These are phyloP conservation scores for Diaporthe citrichinensis DNA, from an alignment of 2,329 filamentous ascomycete genomes.

Conservation along the genomic window DNA sequence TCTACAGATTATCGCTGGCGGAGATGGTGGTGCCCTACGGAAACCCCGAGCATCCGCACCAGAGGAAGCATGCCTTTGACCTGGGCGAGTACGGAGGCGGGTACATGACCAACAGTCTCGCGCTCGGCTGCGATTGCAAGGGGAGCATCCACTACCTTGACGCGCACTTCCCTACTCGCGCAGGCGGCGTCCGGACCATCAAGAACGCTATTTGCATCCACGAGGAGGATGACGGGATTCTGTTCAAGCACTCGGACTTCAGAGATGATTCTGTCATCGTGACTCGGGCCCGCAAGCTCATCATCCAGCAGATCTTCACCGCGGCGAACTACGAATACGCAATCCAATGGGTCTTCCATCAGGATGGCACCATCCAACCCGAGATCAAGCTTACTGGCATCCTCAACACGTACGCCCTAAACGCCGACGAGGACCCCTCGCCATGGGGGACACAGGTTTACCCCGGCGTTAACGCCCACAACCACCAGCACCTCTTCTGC, in stretches of 20 bases:
- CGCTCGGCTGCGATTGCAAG: slow-evolving; percentile 88
- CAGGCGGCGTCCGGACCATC: slow-evolving; percentile 82
- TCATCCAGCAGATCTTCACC: slow-evolving; percentile 93
- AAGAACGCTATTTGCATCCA: slow-evolving; percentile 97
- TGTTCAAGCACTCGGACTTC: slow-evolving; percentile 97
- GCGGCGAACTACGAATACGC: slow-evolving; percentile 96
- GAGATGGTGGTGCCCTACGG: slow-evolving; percentile 97
- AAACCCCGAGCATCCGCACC: slow-evolving; percentile 84
- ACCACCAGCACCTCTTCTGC: slow-evolving; percentile 96
- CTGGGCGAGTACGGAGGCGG: slow-evolving; percentile 85
- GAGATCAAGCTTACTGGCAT: slow-evolving; percentile 95
- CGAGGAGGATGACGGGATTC: slow-evolving; percentile 90
- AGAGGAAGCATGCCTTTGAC: slow-evolving; percentile 86
- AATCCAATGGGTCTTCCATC: slow-evolving; percentile 88
- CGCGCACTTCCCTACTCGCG: slow-evolving; percentile 84
- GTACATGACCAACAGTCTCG: slow-evolving; percentile 85
- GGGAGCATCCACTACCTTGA: slow-evolving; percentile 93
- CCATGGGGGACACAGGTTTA: slow-evolving; percentile 96
- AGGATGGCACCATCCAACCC: slow-evolving; percentile 91
- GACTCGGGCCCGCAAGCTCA: slow-evolving; percentile 86
- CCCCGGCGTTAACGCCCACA: slow-evolving; percentile 91
- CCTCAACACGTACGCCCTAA: slow-evolving; percentile 90
- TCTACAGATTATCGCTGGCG: slow-evolving; percentile 89
- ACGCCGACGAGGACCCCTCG: slow-evolving; percentile 82
- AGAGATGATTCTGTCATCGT: slow-evolving; percentile 89